phyloP scores from a whole-genome alignment of 1,139 yeast genomes.

The Pichia cactophila region DNA sequence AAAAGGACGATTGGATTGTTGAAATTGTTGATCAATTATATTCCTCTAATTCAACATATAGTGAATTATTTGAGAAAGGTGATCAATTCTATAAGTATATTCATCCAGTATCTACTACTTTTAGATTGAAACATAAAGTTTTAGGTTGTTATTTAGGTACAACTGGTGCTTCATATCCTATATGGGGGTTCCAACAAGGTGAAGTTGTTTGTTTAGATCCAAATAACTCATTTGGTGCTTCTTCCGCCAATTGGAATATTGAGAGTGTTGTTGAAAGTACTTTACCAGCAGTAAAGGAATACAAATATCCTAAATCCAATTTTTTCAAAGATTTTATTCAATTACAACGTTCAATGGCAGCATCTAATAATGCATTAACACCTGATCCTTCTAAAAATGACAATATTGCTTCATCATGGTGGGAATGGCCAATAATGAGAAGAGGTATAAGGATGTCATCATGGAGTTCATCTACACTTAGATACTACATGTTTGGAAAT shows the following conservation, averaged over 20 bases:
- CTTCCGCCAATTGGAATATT: slow-evolving; percentile 75
- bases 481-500: slow-evolving; percentile 59
- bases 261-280: slow-evolving; percentile 54
- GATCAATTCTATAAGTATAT: slow-evolving; percentile 28
- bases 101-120: slow-evolving; percentile 66
- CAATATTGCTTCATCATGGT: slow-evolving; percentile 58
- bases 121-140: slow-evolving; percentile 52
- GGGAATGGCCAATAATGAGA: slow-evolving; percentile 72
- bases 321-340: slow-evolving; percentile 67
- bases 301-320: slow-evolving; percentile 52
- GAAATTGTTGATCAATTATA: slow-evolving; percentile 53
- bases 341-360: slow-evolving; percentile 70
- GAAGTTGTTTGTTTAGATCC: slow-evolving; percentile 59
- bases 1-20: slow-evolving; percentile 65
- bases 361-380: slow-evolving; percentile 66
- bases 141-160: slow-evolving; percentile 72
- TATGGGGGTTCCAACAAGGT: slow-evolving; percentile 80
- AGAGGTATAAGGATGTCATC: slow-evolving; percentile 64
- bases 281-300: slow-evolving; percentile 32
- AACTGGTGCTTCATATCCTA: slow-evolving; percentile 62
- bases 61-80: slow-evolving; percentile 32
- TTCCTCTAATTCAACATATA: slow-evolving; percentile 42
- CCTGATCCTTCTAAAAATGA: slow-evolving; percentile 69
- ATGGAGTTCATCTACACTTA: slow-evolving; percentile 44
- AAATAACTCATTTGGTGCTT: slow-evolving; percentile 37